Evolutionary conservation across 768 basidiomycete genomes (phyloP).

Genomic region (Tremella yokohamensis): DNA sequence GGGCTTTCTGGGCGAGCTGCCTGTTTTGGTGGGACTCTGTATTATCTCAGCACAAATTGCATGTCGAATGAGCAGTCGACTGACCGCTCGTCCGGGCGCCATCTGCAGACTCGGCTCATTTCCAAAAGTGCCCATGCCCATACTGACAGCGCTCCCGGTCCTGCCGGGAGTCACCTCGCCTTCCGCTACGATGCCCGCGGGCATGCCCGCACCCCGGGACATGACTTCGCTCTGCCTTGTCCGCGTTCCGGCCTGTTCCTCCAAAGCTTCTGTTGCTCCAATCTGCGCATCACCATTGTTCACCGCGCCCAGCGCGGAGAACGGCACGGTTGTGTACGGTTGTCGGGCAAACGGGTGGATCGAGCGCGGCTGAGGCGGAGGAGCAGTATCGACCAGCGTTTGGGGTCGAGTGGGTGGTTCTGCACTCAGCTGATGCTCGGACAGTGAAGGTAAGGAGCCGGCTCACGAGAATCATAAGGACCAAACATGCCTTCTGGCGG

Average conservation of each 20-base stretch:
- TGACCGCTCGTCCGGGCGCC: slow-evolving; percentile 11
- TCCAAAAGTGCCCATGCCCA: slow-evolving; percentile 40
- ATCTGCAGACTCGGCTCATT: slow-evolving; percentile 15
- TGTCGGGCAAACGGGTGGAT: slow-evolving; percentile 40
- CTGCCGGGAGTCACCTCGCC: slow-evolving; percentile 6
- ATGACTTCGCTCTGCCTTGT: slow-evolving; percentile 30
- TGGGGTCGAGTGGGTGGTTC: slow-evolving; percentile 20
- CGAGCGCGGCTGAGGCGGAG: slow-evolving; percentile 14
- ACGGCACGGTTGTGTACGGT: slow-evolving; percentile 25
- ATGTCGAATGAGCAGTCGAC: not conserved
- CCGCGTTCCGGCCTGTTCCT: not conserved
- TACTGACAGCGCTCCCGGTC: slow-evolving; percentile 17
- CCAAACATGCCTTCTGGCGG: slow-evolving; percentile 44
- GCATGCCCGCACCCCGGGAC: slow-evolving; percentile 31
- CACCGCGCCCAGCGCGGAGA: slow-evolving; percentile 28
- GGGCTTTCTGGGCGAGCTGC: slow-evolving; percentile 2
- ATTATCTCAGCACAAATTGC: not conserved
- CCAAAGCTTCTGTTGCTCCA: not conserved
- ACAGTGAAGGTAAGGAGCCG: not conserved
- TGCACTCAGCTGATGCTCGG: slow-evolving; percentile 3
- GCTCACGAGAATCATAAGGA: slow-evolving; percentile 41
- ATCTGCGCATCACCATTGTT: not conserved
- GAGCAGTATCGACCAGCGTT: slow-evolving; percentile 18
- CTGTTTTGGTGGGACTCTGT: slow-evolving; percentile 7
- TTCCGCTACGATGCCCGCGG: not conserved